Conservation (phyloP, 306 rosid genomes). For the Trifolium pratense region DNA sequence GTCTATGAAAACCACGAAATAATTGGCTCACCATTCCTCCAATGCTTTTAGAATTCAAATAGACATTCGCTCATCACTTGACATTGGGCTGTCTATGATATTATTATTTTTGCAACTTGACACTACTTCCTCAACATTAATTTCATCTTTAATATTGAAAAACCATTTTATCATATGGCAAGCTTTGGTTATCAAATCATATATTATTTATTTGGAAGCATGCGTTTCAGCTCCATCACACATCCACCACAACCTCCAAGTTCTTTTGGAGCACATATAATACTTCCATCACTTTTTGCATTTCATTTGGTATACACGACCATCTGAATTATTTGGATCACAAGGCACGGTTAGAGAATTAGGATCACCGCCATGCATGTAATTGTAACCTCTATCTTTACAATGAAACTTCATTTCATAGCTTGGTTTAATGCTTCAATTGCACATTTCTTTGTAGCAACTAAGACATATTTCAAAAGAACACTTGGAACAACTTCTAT, state of each 20-base stretch:
- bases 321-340: slow-evolving; percentile 27
- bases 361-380: slow-evolving; percentile 80
- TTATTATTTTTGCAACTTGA: slow-evolving; percentile 49
- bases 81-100: slow-evolving; percentile 57
- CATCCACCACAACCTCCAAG: slow-evolving; percentile 67
- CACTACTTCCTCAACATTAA: slow-evolving; percentile 31
- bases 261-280: slow-evolving; percentile 66
- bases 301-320: slow-evolving; percentile 47
- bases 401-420: slow-evolving; percentile 58
- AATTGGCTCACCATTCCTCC: slow-evolving; percentile 70
- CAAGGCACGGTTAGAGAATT: slow-evolving; percentile 6
- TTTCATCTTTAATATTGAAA: slow-evolving; percentile 13
- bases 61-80: slow-evolving; percentile 46
- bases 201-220: slow-evolving; percentile 62
- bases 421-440: slow-evolving; percentile 49
- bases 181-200: slow-evolving; percentile 57
- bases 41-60: slow-evolving; percentile 53
- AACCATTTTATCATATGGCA: slow-evolving; percentile 4
- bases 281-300: slow-evolving; percentile 48
- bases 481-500: slow-evolving; percentile 71
- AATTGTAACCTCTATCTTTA: slow-evolving; percentile 57
- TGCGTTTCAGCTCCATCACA: slow-evolving; percentile 55
- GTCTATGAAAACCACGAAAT: not conserved
- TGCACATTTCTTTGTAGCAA: slow-evolving; percentile 68
- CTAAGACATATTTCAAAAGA: slow-evolving; percentile 68